Evolutionary conservation across 108 stramenopile species (phyloP).

Genomic region (Fistulifera solaris): DNA sequence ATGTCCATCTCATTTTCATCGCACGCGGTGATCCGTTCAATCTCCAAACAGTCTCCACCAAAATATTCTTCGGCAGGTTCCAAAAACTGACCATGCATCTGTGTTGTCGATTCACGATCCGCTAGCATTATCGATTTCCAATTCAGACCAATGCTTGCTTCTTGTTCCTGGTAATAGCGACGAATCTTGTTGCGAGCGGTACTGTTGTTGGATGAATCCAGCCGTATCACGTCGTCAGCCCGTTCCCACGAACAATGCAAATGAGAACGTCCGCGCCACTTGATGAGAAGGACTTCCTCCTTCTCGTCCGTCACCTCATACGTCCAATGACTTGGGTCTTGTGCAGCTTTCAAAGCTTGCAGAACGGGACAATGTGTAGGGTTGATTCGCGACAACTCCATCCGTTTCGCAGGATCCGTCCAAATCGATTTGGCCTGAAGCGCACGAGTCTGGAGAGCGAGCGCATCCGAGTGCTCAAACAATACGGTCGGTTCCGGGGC

Average conservation of each 20-base stretch:
- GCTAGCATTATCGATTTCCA: constrained; percentile 69
- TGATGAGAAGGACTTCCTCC: constrained; percentile 75
- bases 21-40: constrained; percentile 74
- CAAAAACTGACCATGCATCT: constrained; percentile 25
- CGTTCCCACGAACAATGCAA: constrained; percentile 81
- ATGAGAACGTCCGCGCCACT: constrained; percentile 78
- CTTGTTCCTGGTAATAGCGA: constrained; percentile 55
- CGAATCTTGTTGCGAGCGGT: constrained; percentile 71
- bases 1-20: constrained; percentile 80
- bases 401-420: constrained; percentile 46
- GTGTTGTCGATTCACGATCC: constrained; percentile 31
- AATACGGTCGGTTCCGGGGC: constrained; percentile 35
- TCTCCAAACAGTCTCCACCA: constrained; percentile 46
- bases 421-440: constrained; percentile 22
- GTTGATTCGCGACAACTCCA: constrained; percentile 66
- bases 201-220: constrained; percentile 49
- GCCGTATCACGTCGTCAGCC: constrained; percentile 50
- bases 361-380: constrained; percentile 58
- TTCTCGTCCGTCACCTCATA: background rate
- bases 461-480: background rate
- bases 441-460: constrained; percentile 29
- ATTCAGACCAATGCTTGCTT: constrained; percentile 43
- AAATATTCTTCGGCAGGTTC: constrained; percentile 54
- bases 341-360: constrained; percentile 34
- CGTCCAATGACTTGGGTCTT: background rate